phyloP scores from a whole-genome alignment of 1,139 yeast species.

The Kodamaea anthophila region DNA sequence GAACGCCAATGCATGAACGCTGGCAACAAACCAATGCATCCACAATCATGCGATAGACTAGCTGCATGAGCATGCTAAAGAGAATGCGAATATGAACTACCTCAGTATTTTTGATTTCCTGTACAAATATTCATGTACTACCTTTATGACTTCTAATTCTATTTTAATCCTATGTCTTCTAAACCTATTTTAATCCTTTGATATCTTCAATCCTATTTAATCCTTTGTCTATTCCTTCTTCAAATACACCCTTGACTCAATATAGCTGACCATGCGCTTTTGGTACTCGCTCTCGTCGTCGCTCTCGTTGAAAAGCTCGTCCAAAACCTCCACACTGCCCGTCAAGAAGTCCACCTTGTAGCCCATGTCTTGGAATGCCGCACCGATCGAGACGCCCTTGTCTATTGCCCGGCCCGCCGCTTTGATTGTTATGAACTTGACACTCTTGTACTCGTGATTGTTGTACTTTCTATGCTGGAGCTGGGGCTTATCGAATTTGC shows the following conservation, averaged over 20 bases:
- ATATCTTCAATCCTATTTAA: no score
- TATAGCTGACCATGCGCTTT: constrained; percentile 51
- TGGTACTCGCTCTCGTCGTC: constrained; percentile 36
- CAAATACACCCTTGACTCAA: constrained; percentile 49
- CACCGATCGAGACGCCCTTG: constrained; percentile 47
- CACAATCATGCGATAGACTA: no score
- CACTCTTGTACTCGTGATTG: constrained; percentile 32
- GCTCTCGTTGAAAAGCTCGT: constrained; percentile 40
- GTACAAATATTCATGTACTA: no score
- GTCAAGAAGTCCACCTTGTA: constrained; percentile 50
- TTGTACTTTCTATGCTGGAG: constrained; percentile 30
- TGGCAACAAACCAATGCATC: no score
- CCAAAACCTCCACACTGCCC: constrained; percentile 55
- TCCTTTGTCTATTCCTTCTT: constrained; percentile 25
- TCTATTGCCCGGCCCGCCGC: constrained; percentile 69
- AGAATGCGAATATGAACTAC: no score
- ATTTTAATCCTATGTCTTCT: no score
- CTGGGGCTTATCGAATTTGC: constrained; percentile 26
- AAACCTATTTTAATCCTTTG: no score
- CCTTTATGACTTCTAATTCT: no score
- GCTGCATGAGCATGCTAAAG: no score
- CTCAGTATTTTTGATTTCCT: no score
- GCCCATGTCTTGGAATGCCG: constrained; percentile 41
- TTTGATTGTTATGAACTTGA: constrained; percentile 43
- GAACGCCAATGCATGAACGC: no score